Base-by-base conservation (phyloP, 257 asterid genomes). In the Nicotiana noctiflora region DNA sequence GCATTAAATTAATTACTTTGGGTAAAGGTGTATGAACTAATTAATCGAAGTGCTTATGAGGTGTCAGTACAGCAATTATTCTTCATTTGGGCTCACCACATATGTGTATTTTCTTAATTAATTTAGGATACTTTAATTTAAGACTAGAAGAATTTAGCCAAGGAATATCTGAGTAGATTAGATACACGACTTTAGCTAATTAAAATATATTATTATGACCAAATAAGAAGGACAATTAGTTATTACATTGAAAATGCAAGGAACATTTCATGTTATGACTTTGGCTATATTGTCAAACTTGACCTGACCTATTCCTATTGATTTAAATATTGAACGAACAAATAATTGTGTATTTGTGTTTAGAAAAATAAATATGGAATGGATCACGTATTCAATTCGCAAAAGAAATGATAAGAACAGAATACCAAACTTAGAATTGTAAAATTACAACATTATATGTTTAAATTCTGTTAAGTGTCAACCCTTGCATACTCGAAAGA, bases 1-100 rank as follows among this genome's bases (percentile, higher is more conserved):
- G 21, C 40, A 74, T 74, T 46, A 44, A 44, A 72, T 14, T 6
- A 72, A 23, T 46, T 23, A 46, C 40, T 72, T 40, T 72, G 23
- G 49, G 15, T 21, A 72, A 34, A 68, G 77, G 57, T 68, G 77
- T 57, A 68, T 68, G 77, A 11, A 67, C 76, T 67, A n/a, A 56
- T 18, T 15, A 56, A 6, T 15, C 25, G 18, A 68, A 68, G 23
- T 13, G 34, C 13, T 19, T 12, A 25, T 25, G 49, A 40, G 37
- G 37, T 60, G 17, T 60, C 66, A 40, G 11, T 40, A 60, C 66
- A 21, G 31, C 66, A 60, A 60, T 60, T 60, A 60, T 60, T 60
- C 32, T 60, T 21, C 66, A 60, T 60, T 60, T 21, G 66, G 9
- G 32, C 32, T 60, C 66, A 2, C 13, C 77, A n/a, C 8, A 40